These are phyloP conservation scores for Colletotrichum sojae DNA, from an alignment of 2,329 filamentous ascomycete species.

Conservation along the genomic window DNA sequence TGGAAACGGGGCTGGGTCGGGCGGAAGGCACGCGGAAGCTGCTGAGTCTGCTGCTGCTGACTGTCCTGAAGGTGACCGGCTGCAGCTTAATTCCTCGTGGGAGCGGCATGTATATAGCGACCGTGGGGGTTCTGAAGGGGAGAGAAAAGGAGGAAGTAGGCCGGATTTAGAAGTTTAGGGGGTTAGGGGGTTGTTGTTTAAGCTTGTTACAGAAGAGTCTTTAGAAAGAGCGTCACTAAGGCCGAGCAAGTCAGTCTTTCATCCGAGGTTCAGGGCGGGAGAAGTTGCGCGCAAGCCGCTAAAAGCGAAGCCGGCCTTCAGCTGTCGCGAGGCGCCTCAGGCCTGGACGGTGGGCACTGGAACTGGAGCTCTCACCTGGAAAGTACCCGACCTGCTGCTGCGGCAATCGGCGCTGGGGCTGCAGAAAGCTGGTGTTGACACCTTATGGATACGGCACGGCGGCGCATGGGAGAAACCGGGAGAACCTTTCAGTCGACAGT, in stretches of 20 bases:
- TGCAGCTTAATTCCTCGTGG: conserved; percentile 39
- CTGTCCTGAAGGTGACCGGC: conserved; percentile 28
- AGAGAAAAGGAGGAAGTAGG: not conserved
- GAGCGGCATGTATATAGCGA: conserved; percentile 37
- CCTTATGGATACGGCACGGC: not conserved
- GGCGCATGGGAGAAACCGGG: conserved; percentile 37
- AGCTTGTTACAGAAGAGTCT: conserved; percentile 27
- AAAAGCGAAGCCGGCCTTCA: conserved; percentile 21
- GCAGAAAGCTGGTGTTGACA: conserved; percentile 15
- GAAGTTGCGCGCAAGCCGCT: conserved; percentile 30
- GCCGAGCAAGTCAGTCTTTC: conserved; percentile 2
- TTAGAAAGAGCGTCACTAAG: not conserved
- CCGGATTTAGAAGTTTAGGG: not conserved
- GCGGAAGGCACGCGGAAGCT: conserved; percentile 33
- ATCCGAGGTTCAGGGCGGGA: conserved; percentile 37
- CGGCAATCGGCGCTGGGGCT: conserved; percentile 24
- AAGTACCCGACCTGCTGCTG: not conserved
- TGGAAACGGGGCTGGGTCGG: conserved; percentile 38
- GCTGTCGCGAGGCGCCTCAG: conserved; percentile 3
- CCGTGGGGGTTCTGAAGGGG: conserved; percentile 9
- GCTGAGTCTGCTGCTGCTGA: conserved; percentile 6
- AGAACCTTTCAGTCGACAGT: conserved; percentile 32
- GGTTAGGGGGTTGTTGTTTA: conserved; percentile 13
- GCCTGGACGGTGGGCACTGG: not conserved
- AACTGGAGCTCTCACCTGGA: conserved; percentile 22